Conservation (phyloP, 2,329 filamentous ascomycete species). For the Myriosclerotinia scirpicola region DNA sequence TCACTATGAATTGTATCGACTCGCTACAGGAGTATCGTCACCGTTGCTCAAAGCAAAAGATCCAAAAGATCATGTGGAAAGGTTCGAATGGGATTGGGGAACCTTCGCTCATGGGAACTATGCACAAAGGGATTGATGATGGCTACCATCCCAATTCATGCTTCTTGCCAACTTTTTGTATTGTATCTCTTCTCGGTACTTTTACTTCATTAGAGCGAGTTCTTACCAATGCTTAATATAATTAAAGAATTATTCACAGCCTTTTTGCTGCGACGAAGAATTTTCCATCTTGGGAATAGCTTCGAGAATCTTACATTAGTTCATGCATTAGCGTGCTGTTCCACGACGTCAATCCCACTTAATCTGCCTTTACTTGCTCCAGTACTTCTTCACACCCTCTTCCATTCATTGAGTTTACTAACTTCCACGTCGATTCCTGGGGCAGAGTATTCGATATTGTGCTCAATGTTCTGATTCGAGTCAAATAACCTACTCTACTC, state of each 20-base stretch:
- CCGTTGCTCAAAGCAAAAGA: background rate
- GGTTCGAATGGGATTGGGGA: background rate
- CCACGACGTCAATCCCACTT: background rate
- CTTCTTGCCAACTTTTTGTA: too few species aligned
- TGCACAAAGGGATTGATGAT: too few species aligned
- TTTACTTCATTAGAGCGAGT: too few species aligned
- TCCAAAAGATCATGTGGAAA: background rate
- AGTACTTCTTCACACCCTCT: background rate
- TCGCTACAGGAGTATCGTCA: background rate
- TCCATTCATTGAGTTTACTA: background rate
- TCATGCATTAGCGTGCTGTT: background rate
- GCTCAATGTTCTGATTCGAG: background rate
- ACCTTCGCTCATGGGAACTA: background rate
- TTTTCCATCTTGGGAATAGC: background rate
- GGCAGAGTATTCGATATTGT: too few species aligned
- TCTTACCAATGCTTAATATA: too few species aligned
- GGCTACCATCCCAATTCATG: too few species aligned
- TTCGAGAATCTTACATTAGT: background rate
- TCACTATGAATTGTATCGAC: fast-evolving
- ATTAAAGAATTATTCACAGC: too few species aligned
- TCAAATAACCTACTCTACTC: background rate
- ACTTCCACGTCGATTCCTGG: background rate
- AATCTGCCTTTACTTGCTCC: too few species aligned
- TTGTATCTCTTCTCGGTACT: too few species aligned
- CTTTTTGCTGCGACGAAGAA: too few species aligned